Evolutionary conservation across 148 eudicot genomes (phyloP).

Genomic region (Rhododendron vialii): DNA sequence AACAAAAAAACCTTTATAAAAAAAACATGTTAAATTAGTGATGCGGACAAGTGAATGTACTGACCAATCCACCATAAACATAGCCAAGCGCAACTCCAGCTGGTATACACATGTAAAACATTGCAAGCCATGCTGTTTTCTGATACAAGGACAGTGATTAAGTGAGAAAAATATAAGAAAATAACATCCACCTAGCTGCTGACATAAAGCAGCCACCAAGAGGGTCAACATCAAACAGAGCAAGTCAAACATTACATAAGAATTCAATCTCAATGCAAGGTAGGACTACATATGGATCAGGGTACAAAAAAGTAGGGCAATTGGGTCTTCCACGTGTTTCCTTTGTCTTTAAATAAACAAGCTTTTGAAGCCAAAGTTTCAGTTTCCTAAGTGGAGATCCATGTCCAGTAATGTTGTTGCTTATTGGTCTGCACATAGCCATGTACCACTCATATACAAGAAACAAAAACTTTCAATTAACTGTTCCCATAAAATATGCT

Average conservation of each 20-base stretch:
- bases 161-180: not conserved
- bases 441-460: not conserved
- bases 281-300: not conserved
- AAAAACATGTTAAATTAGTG: not conserved
- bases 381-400: constrained; percentile 1
- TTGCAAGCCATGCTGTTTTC: constrained; percentile 93
- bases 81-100: constrained; percentile 94
- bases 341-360: not conserved
- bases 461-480: no score
- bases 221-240: not conserved
- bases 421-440: not conserved
- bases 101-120: constrained; percentile 97
- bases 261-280: not conserved
- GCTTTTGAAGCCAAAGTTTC: not conserved
- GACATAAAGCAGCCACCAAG: not conserved
- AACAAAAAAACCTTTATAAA: not conserved
- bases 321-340: not conserved
- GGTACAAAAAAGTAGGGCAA: not conserved
- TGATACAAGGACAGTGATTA: constrained; percentile 20
- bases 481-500: not conserved
- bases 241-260: not conserved
- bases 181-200: not conserved
- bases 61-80: constrained; percentile 90
- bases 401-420: not conserved
- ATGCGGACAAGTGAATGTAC: constrained; percentile 8